Conservation (phyloP, 2,329 filamentous ascomycete genomes). For the Trichoderma arundinaceum region DNA sequence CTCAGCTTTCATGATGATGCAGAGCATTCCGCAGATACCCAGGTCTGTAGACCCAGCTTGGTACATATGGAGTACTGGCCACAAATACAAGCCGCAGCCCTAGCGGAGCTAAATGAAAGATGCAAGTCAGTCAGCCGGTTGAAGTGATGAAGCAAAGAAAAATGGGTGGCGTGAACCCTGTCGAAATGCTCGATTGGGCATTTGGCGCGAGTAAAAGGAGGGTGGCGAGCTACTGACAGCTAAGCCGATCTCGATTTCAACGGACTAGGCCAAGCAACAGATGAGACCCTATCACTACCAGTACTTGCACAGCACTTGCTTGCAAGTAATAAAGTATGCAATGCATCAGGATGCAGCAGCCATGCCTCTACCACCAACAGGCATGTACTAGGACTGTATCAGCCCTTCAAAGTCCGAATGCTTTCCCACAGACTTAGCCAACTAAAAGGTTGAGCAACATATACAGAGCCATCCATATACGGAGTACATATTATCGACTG, state of each 20-base stretch:
- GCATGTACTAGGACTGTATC: too few relatives aligned
- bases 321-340: too few relatives aligned
- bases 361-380: too few relatives aligned
- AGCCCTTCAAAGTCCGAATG: too few relatives aligned
- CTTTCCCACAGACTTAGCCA: too few relatives aligned
- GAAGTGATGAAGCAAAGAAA: neutral
- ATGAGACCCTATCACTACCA: neutral
- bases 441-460: too few relatives aligned
- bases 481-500: neutral
- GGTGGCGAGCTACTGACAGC: neutral
- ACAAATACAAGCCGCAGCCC: neutral
- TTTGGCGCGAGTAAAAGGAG: constrained; percentile 26
- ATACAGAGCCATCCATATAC: neutral
- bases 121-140: constrained; percentile 11
- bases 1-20: neutral
- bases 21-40: neutral
- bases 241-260: constrained; percentile 3
- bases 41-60: neutral
- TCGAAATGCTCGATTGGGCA: constrained; percentile 34
- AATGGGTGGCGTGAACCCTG: constrained; percentile 35
- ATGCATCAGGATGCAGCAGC: too few relatives aligned
- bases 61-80: neutral
- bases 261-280: neutral
- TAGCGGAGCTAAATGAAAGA: neutral
- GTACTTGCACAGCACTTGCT: neutral